Evolutionary conservation across 306 rosid species (phyloP).

Genomic region (Prunus kanzakura): DNA sequence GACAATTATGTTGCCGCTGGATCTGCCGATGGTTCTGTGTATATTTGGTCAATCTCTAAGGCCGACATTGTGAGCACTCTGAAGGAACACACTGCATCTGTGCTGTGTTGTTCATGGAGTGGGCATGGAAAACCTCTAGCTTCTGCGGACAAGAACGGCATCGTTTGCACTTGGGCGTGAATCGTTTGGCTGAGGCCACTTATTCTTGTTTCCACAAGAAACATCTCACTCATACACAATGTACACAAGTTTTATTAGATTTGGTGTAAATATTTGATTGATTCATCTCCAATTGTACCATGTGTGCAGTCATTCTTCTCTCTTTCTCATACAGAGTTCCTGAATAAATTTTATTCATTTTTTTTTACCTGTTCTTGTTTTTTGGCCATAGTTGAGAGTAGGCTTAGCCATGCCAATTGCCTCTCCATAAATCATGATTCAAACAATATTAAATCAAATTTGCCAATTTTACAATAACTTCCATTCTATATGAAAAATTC

Average conservation of each 20-base stretch:
- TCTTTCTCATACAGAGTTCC: not conserved
- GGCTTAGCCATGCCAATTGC: not conserved
- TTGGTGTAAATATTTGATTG: slow-evolving; percentile 18
- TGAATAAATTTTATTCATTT: not conserved
- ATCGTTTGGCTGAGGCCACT: not conserved
- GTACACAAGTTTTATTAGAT: slow-evolving; percentile 11
- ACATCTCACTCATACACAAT: not conserved
- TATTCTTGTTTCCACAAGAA: not conserved
- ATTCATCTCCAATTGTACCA: slow-evolving; percentile 7
- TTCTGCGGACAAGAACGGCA: slow-evolving; percentile 86
- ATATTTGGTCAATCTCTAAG: slow-evolving; percentile 76
- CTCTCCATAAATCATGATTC: no score
- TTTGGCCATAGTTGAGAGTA: not conserved
- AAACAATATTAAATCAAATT: no score
- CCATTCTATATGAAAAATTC: no score
- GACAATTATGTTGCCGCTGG: slow-evolving; percentile 94
- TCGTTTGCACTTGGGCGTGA: slow-evolving; percentile 78
- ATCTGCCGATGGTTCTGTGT: slow-evolving; percentile 80
- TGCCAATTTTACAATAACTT: no score
- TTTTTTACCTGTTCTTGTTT: no score
- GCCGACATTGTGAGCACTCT: slow-evolving; percentile 74
- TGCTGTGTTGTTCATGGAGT: slow-evolving; percentile 88
- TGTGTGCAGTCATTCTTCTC: slow-evolving; percentile 10
- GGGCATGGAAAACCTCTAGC: slow-evolving; percentile 84
- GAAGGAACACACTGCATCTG: slow-evolving; percentile 78